A percentile compares a stretch with the other conserved stretches of the same genome.
phyloP scores from a whole-genome alignment of 805 yeast genomes.

The Teunomyces cretensis region DNA sequence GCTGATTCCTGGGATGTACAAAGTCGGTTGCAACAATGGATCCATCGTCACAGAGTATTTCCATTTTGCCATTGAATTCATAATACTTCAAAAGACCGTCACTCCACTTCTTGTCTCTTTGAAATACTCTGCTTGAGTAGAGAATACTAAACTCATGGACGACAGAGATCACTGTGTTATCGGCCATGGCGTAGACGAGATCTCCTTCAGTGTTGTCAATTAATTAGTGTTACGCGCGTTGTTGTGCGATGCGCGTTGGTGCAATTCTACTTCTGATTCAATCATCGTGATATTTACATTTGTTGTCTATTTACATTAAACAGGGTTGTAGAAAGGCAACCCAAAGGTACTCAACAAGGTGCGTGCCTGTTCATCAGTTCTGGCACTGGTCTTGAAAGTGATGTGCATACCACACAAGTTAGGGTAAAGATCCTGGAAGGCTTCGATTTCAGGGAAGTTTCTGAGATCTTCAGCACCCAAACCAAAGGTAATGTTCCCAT shows the following conservation, averaged over 20 bases:
- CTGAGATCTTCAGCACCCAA: conserved; percentile 72
- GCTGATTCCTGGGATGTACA: conserved; percentile 17
- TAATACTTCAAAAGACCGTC: conserved; percentile 50
- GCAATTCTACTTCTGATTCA: too few species aligned
- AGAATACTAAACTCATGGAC: conserved; percentile 49
- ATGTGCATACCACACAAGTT: conserved; percentile 82
- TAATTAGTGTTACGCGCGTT: neutral
- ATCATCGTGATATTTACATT: conserved; percentile 2
- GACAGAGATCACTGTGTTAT: conserved; percentile 25
- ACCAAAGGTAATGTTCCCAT: conserved; percentile 86
- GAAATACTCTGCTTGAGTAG: conserved; percentile 44
- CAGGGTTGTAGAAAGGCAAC: conserved; percentile 58
- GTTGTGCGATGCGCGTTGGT: neutral
- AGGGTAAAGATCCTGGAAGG: conserved; percentile 88
- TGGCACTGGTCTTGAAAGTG: conserved; percentile 83
- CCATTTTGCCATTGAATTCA: conserved; percentile 48
- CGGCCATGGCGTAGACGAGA: neutral
- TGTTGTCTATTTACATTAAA: conserved; percentile 3
- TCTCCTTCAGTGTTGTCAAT: neutral
- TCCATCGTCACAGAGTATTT: conserved; percentile 38
- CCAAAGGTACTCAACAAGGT: conserved; percentile 79
- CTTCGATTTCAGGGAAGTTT: conserved; percentile 90
- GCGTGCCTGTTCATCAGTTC: conserved; percentile 87
- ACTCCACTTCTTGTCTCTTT: conserved; percentile 51
- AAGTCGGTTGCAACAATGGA: conserved; percentile 36